These are phyloP conservation scores for Ceratocystis albifundus DNA, from an alignment of 2,329 filamentous ascomycete genomes.

Conservation along the genomic window DNA sequence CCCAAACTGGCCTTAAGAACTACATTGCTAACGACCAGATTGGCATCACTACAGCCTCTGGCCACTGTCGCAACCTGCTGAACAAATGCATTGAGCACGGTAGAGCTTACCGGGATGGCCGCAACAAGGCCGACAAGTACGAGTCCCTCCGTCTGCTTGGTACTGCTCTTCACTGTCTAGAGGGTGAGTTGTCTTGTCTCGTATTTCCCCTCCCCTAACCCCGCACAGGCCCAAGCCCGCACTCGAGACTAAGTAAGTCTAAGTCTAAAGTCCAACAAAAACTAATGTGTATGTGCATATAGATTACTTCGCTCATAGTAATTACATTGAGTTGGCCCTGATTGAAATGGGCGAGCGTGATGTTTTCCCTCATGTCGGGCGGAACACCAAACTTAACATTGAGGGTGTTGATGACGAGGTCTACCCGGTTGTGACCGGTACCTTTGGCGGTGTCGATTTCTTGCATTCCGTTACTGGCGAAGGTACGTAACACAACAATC, in stretches of 20 bases:
- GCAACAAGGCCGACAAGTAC: conserved; percentile 60
- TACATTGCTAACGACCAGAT: conserved; percentile 80
- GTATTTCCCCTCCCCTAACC: neutral
- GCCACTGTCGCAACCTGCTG: conserved; percentile 64
- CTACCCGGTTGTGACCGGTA: conserved; percentile 78
- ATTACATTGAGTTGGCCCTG: conserved; percentile 78
- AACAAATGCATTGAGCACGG: conserved; percentile 65
- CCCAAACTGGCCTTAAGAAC: conserved; percentile 70
- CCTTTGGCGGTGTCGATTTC: conserved; percentile 91
- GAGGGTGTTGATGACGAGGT: conserved; percentile 54
- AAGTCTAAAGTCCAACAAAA: neutral
- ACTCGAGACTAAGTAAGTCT: neutral
- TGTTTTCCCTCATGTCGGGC: conserved; percentile 79
- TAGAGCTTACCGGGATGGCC: conserved; percentile 50
- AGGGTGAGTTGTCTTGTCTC: conserved; percentile 40
- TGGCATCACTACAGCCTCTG: conserved; percentile 70
- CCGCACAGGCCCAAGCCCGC: conserved; percentile 8
- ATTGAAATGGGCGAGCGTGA: conserved; percentile 73
- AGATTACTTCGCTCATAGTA: conserved; percentile 89
- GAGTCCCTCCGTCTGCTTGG: conserved; percentile 79
- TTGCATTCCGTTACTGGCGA: conserved; percentile 71
- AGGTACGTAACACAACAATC: conserved; percentile 32
- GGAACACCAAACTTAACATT: conserved; percentile 57
- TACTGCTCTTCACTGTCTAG: conserved; percentile 79
- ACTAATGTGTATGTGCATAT: neutral